Conservation (phyloP, 495 filamentous ascomycete genomes). For the Tetracladium marchalianum region DNA sequence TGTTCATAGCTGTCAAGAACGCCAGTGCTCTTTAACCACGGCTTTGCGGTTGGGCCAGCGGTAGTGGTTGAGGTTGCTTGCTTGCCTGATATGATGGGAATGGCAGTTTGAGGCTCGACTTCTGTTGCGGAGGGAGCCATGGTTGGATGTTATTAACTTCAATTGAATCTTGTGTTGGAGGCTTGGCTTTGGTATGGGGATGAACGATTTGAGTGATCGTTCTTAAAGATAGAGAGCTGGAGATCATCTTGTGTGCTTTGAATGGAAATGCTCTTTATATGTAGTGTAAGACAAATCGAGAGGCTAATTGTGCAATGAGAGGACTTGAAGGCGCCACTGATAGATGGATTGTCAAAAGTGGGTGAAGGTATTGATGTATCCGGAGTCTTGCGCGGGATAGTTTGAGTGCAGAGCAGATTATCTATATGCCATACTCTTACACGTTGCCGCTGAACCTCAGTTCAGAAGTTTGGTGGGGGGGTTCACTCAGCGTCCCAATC, state of each 20-base stretch:
- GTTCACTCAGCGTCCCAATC: no score
- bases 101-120: slow-evolving; percentile 3
- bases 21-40: slow-evolving; percentile 25
- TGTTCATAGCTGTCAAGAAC: slow-evolving; percentile 46
- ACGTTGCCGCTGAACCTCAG: not conserved
- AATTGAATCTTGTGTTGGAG: no score
- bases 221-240: slow-evolving; percentile 1
- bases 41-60: slow-evolving; percentile 2
- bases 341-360: not conserved
- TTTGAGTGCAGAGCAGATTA: not conserved
- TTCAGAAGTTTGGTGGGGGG: no score
- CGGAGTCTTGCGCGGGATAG: not conserved
- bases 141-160: not conserved
- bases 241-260: not conserved
- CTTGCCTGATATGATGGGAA: slow-evolving; percentile 12
- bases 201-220: not conserved
- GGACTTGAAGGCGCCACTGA: no score
- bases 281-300: not conserved
- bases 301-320: no score
- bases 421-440: not conserved
- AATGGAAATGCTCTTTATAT: not conserved
- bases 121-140: slow-evolving; percentile 20
- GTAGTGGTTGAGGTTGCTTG: not conserved
- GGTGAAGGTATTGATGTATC: not conserved
- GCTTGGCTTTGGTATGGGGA: no score